phyloP scores from a whole-genome alignment of 2,329 filamentous ascomycete species.

The Pseudogymnoascus destructans region DNA sequence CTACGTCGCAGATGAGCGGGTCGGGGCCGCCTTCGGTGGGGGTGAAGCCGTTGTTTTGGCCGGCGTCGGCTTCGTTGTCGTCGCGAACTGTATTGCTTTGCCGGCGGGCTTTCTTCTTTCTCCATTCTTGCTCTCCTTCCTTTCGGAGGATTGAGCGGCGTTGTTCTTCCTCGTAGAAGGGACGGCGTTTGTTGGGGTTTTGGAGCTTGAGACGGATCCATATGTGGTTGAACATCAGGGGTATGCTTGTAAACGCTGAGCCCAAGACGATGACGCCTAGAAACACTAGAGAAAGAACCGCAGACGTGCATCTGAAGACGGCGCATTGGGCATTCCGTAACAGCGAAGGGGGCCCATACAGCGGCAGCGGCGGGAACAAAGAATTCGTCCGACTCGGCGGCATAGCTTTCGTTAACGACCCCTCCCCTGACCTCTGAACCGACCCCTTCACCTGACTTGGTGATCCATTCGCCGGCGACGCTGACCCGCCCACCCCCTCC shows the following conservation, averaged over 20 bases:
- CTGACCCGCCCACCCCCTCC: conserved; percentile 26
- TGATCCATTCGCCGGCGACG: conserved; percentile 15
- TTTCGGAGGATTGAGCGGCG: conserved; percentile 42
- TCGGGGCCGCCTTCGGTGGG: conserved; percentile 74
- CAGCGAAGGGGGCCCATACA: conserved; percentile 63
- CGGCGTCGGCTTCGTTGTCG: conserved; percentile 29
- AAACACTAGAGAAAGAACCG: conserved; percentile 66
- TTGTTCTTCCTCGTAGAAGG: conserved; percentile 62
- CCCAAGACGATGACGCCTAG: conserved; percentile 64
- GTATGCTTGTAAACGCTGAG: conserved; percentile 54
- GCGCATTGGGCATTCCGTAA: conserved; percentile 52
- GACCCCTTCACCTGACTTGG: conserved; percentile 25
- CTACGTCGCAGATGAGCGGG: conserved; percentile 62
- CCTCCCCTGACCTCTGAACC: conserved; percentile 34
- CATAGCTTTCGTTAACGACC: conserved; percentile 34
- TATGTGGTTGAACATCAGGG: conserved; percentile 34
- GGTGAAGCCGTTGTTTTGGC: conserved; percentile 37
- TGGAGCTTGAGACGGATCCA: conserved; percentile 43
- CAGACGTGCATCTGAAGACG: conserved; percentile 53
- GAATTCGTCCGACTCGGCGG: conserved; percentile 62
- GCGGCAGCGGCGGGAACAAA: conserved; percentile 70
- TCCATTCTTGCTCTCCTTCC: conserved; percentile 51
- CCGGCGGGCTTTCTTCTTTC: conserved; percentile 29
- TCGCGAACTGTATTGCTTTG: conserved; percentile 25
- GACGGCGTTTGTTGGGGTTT: conserved; percentile 46